phyloP scores from a whole-genome alignment of 768 basidiomycete species.

The Calocera viscosa region DNA sequence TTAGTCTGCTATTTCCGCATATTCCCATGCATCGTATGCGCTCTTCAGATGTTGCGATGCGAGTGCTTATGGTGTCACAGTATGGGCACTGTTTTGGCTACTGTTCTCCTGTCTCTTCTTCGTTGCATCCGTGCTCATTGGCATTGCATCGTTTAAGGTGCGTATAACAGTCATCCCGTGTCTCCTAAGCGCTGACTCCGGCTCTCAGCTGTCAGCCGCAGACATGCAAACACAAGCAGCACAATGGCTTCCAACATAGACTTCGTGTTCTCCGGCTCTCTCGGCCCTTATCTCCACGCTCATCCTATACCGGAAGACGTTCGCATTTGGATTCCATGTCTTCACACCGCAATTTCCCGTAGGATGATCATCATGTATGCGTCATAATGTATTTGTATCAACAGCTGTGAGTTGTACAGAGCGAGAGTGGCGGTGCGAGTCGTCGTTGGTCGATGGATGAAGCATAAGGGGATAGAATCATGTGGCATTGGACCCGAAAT shows the following conservation, averaged over 20 bases:
- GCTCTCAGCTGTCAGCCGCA: slow-evolving; percentile 36
- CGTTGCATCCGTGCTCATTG: slow-evolving; percentile 65
- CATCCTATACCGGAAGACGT: background rate
- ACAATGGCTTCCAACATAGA: slow-evolving; percentile 29
- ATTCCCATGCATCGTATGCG: slow-evolving; percentile 58
- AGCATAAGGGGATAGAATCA: background rate
- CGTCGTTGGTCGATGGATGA: background rate
- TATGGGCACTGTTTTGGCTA: slow-evolving; percentile 81
- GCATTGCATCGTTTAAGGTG: slow-evolving; percentile 74
- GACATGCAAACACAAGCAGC: slow-evolving; percentile 65
- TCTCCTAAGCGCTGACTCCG: slow-evolving; percentile 9
- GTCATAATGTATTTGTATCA: slow-evolving; percentile 5
- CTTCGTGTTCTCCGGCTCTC: background rate
- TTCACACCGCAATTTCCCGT: background rate
- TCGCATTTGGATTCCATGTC: background rate
- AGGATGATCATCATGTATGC: slow-evolving; percentile 6
- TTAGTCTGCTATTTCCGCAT: slow-evolving; percentile 56
- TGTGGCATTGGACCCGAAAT: background rate
- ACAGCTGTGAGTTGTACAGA: background rate
- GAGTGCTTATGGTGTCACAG: slow-evolving; percentile 29
- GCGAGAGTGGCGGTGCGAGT: background rate
- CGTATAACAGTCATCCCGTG: slow-evolving; percentile 13
- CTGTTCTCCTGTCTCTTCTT: slow-evolving; percentile 62
- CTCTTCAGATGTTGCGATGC: background rate
- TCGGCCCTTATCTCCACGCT: background rate